Percentiles rank a stretch among this genome's conserved stretches.
phyloP scores from a whole-genome alignment of 2,329 filamentous ascomycete species.

The Sphaerulina populicola region DNA sequence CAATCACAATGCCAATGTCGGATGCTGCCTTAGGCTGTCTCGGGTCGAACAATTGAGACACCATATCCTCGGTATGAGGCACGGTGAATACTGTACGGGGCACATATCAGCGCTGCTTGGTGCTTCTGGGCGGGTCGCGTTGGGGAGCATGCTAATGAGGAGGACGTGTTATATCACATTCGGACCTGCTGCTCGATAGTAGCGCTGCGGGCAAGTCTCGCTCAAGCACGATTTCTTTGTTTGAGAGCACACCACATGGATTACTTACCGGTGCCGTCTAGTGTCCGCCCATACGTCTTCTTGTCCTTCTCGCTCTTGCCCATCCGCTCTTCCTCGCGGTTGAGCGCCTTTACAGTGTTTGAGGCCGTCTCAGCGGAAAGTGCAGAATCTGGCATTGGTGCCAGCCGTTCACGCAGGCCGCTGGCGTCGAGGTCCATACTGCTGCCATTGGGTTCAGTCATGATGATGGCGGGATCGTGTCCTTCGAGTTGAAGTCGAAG shows the following conservation, averaged over 20 bases:
- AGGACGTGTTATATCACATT: not conserved
- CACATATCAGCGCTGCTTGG: slow-evolving; percentile 23
- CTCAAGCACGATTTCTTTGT: slow-evolving; percentile 1
- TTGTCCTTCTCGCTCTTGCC: slow-evolving; percentile 48
- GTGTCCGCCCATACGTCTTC: slow-evolving; percentile 85
- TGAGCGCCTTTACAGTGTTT: slow-evolving; percentile 43
- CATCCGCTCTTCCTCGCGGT: slow-evolving; percentile 41
- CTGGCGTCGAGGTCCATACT: slow-evolving; percentile 21
- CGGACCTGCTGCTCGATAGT: slow-evolving; percentile 11
- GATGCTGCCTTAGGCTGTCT: slow-evolving; percentile 92
- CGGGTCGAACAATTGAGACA: slow-evolving; percentile 90
- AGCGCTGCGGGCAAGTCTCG: slow-evolving; percentile 9
- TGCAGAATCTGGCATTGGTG: slow-evolving; percentile 30
- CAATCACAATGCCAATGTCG: slow-evolving; percentile 68
- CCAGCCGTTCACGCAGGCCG: slow-evolving; percentile 43
- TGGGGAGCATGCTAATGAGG: not conserved
- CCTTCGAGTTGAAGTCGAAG: slow-evolving; percentile 18
- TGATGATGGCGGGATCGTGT: slow-evolving; percentile 10
- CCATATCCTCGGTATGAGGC: slow-evolving; percentile 96
- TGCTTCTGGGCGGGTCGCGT: not conserved
- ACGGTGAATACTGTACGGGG: slow-evolving; percentile 72
- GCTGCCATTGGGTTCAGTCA: slow-evolving; percentile 19
- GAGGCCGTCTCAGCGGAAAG: slow-evolving; percentile 35
- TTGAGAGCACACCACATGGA: slow-evolving; percentile 1
- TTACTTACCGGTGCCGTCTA: slow-evolving; percentile 73